phyloP scores from a whole-genome alignment of 257 asterid species.

The Ligustrum vulgare region DNA sequence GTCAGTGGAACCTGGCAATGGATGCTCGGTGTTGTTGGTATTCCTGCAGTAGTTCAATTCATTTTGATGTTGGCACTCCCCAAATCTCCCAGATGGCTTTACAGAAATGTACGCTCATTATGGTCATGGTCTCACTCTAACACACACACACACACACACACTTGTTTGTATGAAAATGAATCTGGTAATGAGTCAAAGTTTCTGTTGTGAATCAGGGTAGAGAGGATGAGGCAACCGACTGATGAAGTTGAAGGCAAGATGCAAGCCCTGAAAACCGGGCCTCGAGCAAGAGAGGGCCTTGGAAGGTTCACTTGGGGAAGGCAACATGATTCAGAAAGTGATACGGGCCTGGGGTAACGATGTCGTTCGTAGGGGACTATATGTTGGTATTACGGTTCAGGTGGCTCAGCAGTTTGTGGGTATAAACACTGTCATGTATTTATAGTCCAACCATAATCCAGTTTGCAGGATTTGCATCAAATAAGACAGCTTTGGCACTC shows the following conservation, averaged over 20 bases:
- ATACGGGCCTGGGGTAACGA: constrained; percentile 42
- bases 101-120: constrained; percentile 28
- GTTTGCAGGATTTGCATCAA: constrained; percentile 68
- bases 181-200: neutral
- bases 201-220: constrained; percentile 29
- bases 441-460: constrained; percentile 64
- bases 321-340: constrained; percentile 27
- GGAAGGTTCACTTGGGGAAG: constrained; percentile 20
- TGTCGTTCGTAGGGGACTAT: constrained; percentile 48
- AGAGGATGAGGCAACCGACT: constrained; percentile 35
- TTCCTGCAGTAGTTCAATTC: constrained; percentile 48
- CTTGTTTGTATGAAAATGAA: neutral
- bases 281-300: constrained; percentile 35
- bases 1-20: constrained; percentile 49
- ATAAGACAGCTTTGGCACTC: constrained; percentile 57
- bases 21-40: constrained; percentile 49
- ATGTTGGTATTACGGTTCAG: constrained; percentile 56
- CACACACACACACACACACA: neutral
- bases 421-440: constrained; percentile 64
- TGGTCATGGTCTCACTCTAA: neutral
- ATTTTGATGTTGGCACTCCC: constrained; percentile 50
- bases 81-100: constrained; percentile 59
- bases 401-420: constrained; percentile 72
- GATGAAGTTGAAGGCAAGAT: constrained; percentile 44
- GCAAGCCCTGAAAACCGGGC: constrained; percentile 23